Evolutionary conservation across 1,139 yeast species (phyloP).

Genomic region (Candida sojae): DNA sequence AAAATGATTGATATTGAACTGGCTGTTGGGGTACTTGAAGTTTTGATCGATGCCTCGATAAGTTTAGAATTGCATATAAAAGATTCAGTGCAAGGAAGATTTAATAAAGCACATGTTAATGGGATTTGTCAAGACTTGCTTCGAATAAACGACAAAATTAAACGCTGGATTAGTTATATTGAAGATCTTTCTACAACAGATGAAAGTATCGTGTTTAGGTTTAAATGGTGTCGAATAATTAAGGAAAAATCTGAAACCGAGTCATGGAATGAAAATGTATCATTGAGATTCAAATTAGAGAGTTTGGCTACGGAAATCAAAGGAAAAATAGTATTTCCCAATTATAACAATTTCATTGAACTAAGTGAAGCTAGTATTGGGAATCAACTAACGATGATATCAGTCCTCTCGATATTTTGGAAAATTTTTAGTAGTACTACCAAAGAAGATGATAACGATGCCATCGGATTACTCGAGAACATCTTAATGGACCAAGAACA

Average conservation of each 20-base stretch:
- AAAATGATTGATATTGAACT: slow-evolving; percentile 1
- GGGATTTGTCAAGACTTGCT: slow-evolving; percentile 39
- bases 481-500: slow-evolving; percentile 35
- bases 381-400: slow-evolving; percentile 65
- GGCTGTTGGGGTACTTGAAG: slow-evolving; percentile 49
- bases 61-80: slow-evolving; percentile 29
- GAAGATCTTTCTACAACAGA: slow-evolving; percentile 9
- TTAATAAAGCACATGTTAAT: slow-evolving; percentile 19
- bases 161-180: slow-evolving; percentile 36
- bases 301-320: slow-evolving; percentile 19
- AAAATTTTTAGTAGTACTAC: slow-evolving; percentile 49
- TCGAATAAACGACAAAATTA: slow-evolving; percentile 36
- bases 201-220: slow-evolving; percentile 20
- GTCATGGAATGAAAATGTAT: slow-evolving; percentile 32
- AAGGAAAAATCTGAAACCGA: slow-evolving; percentile 32
- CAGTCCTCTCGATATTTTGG: slow-evolving; percentile 68
- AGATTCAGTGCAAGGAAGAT: slow-evolving; percentile 18
- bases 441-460: slow-evolving; percentile 41
- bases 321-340: slow-evolving; percentile 30
- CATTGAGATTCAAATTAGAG: slow-evolving; percentile 25
- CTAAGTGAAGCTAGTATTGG: slow-evolving; percentile 53
- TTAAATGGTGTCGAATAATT: slow-evolving; percentile 37
- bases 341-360: slow-evolving; percentile 61
- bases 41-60: slow-evolving; percentile 54
- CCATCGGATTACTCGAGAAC: slow-evolving; percentile 55